Percentiles rank a stretch among this genome's conserved stretches.
phyloP scores from a whole-genome alignment of 2,329 filamentous ascomycete genomes.

The Penicillium paneum region DNA sequence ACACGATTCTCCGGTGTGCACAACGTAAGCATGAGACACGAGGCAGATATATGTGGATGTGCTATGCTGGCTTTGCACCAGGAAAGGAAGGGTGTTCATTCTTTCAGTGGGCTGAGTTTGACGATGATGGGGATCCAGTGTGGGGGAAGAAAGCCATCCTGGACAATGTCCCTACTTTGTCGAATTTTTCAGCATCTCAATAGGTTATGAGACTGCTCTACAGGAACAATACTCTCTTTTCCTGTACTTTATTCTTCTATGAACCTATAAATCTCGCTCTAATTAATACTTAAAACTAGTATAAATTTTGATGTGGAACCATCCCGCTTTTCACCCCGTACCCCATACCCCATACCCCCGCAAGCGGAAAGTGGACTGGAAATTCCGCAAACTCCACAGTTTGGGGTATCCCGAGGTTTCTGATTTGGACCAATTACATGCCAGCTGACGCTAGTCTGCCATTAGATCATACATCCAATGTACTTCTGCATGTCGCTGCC shows the following conservation, averaged over 20 bases:
- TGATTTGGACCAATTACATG: neutral
- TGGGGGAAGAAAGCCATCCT: slow-evolving; percentile 45
- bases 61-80: slow-evolving; percentile 60
- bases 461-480: neutral
- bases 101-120: slow-evolving; percentile 83
- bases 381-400: neutral
- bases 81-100: slow-evolving; percentile 62
- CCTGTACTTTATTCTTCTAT: too few relatives aligned
- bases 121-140: slow-evolving; percentile 77
- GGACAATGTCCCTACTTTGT: slow-evolving; percentile 23
- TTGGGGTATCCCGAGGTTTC: neutral
- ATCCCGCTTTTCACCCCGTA: neutral
- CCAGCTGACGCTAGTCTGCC: neutral
- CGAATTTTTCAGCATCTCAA: slow-evolving; percentile 27
- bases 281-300: too few relatives aligned
- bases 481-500: too few relatives aligned
- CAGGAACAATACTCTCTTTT: too few relatives aligned
- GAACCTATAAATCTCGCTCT: too few relatives aligned
- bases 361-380: neutral
- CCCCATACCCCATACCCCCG: too few relatives aligned
- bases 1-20: slow-evolving; percentile 69
- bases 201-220: neutral
- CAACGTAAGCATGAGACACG: slow-evolving; percentile 72
- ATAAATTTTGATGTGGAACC: neutral
- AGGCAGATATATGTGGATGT: slow-evolving; percentile 92